Conservation (phyloP, 2,329 filamentous ascomycete genomes). For the Claviceps paspali region DNA sequence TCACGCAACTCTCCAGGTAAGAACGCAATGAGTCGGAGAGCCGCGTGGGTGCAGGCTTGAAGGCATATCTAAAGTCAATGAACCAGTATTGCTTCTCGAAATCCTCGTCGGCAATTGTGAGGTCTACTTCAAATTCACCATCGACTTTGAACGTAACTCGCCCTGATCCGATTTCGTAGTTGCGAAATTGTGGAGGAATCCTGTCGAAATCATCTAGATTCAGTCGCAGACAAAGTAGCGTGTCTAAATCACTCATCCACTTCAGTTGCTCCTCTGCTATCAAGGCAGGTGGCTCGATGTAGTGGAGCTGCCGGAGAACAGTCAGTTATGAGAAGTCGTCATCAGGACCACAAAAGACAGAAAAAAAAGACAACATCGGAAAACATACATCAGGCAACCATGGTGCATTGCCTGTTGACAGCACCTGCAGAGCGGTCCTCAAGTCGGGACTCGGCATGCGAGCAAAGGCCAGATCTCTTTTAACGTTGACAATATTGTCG, state of each 20-base stretch:
- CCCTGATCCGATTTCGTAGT: slow-evolving; percentile 70
- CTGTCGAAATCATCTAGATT: slow-evolving; percentile 69
- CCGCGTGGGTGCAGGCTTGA: slow-evolving; percentile 49
- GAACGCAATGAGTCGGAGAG: slow-evolving; percentile 48
- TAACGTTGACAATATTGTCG: slow-evolving; percentile 53
- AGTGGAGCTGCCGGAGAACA: slow-evolving; percentile 43
- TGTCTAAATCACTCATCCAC: slow-evolving; percentile 69
- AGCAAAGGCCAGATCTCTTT: slow-evolving; percentile 53
- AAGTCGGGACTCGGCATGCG: slow-evolving; percentile 83
- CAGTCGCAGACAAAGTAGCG: slow-evolving; percentile 66
- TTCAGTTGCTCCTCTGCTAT: slow-evolving; percentile 57
- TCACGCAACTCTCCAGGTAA: slow-evolving; percentile 56
- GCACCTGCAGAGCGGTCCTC: slow-evolving; percentile 70
- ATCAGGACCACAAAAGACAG: neutral
- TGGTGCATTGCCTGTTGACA: slow-evolving; percentile 61
- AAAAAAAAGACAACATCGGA: neutral
- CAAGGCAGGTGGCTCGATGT: slow-evolving; percentile 58
- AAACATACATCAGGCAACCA: slow-evolving; percentile 62
- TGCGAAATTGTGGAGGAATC: slow-evolving; percentile 57
- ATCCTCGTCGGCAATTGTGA: slow-evolving; percentile 80
- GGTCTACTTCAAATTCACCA: slow-evolving; percentile 81
- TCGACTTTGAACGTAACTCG: slow-evolving; percentile 74
- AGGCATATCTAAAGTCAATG: slow-evolving; percentile 77
- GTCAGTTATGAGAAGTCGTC: slow-evolving; percentile 13
- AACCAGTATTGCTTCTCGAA: slow-evolving; percentile 79